Conservation (phyloP, 768 basidiomycete genomes). For the Auricularia sp. region DNA sequence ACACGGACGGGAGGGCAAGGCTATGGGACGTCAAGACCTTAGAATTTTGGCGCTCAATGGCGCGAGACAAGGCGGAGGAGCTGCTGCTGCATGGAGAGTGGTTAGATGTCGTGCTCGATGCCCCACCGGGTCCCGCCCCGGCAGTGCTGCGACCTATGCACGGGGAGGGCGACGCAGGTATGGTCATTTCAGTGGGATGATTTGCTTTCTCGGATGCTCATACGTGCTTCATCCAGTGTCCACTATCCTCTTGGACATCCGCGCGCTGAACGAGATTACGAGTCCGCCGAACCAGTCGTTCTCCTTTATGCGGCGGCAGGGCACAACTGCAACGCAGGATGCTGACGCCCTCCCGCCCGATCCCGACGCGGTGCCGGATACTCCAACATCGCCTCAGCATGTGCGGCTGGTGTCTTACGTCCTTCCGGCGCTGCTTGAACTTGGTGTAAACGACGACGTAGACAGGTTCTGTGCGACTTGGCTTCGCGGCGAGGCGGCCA, state of each 20-base stretch:
- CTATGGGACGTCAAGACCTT: conserved; percentile 78
- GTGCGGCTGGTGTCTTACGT: conserved; percentile 43
- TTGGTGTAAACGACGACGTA: conserved; percentile 57
- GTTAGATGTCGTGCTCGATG: conserved; percentile 48
- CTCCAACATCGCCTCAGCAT: conserved; percentile 10
- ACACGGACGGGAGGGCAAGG: conserved; percentile 65
- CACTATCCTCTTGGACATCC: conserved; percentile 19
- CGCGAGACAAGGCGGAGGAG: conserved; percentile 63
- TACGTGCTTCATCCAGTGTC: conserved; percentile 13
- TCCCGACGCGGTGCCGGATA: not conserved
- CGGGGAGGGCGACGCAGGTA: conserved; percentile 8
- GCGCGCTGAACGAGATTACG: not conserved
- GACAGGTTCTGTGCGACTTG: conserved; percentile 56
- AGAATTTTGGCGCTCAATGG: conserved; percentile 82
- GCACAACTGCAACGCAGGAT: not conserved
- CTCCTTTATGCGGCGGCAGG: conserved; percentile 7
- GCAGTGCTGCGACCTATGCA: not conserved
- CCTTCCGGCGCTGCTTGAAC: conserved; percentile 56
- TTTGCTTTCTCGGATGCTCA: not conserved
- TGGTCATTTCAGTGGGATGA: not conserved
- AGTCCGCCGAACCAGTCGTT: conserved; percentile 7
- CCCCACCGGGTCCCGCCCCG: not conserved
- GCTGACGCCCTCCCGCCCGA: not conserved
- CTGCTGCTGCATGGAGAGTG: conserved; percentile 63
- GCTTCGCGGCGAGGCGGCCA: conserved; percentile 31